Percentiles rank a stretch among this genome's conserved stretches.
phyloP scores from a whole-genome alignment of 305 asterid genomes.

The Andrographis paniculata region DNA sequence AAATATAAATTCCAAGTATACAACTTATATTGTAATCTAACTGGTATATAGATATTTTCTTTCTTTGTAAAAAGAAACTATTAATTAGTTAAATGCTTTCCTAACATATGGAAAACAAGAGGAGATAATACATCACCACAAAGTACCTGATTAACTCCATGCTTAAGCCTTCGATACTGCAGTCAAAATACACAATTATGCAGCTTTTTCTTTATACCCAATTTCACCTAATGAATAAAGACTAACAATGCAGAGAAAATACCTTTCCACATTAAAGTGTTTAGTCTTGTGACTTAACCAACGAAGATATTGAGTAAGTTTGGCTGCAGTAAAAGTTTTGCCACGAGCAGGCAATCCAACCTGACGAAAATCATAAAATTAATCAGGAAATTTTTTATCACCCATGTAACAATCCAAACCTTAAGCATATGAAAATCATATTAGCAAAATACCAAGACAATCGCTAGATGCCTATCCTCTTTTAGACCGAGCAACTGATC shows the following conservation, averaged over 20 bases:
- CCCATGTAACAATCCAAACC: constrained; percentile 4
- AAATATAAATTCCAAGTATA: too few relatives aligned
- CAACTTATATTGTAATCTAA: too few relatives aligned
- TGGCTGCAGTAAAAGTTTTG: constrained; percentile 97
- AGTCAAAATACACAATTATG: constrained; percentile 26
- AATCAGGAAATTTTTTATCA: constrained; percentile 14
- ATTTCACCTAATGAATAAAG: constrained; percentile 17
- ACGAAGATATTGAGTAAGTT: constrained; percentile 97
- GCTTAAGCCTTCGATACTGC: constrained; percentile 98
- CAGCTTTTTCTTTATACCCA: constrained; percentile 16
- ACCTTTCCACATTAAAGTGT: constrained; percentile 99
- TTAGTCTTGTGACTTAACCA: constrained; percentile 99
- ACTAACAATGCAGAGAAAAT: constrained; percentile 11
- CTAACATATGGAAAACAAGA: too few relatives aligned
- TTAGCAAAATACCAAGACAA: constrained; percentile 62
- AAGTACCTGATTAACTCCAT: constrained; percentile 90
- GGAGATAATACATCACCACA: constrained; percentile 16
- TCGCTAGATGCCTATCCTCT: constrained; percentile 95
- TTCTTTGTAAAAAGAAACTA: too few relatives aligned
- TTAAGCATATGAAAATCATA: constrained; percentile 9
- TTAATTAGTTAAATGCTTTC: too few relatives aligned
- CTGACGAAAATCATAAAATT: constrained; percentile 38
- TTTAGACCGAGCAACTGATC: constrained; percentile 99
- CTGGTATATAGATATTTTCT: too few relatives aligned
- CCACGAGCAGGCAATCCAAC: constrained; percentile 99